A percentile compares a stretch with the other conserved stretches of the same genome.
phyloP scores from a whole-genome alignment of 768 basidiomycete species.

The Termitomyces sp. region DNA sequence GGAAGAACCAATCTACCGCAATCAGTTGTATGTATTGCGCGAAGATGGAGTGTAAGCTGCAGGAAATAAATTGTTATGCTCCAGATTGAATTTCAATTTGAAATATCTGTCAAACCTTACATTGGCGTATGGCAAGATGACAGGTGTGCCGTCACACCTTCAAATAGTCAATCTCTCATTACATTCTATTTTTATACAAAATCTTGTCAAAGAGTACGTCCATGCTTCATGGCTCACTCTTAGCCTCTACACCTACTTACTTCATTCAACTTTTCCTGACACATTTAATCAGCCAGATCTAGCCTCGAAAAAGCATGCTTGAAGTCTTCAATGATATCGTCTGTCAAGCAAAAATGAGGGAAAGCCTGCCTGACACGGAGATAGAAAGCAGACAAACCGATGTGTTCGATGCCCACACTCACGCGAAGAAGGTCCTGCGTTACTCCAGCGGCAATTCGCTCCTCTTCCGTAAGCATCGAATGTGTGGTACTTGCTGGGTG shows the following conservation, averaged over 20 bases:
- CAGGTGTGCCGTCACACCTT: too few species aligned
- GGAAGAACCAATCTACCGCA: background rate
- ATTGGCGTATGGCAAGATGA: too few species aligned
- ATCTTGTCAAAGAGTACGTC: too few species aligned
- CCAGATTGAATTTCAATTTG: too few species aligned
- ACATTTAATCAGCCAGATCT: background rate
- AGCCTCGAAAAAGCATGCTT: constrained; percentile 2
- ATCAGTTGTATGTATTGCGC: background rate
- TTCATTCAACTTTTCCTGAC: background rate
- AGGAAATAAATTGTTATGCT: too few species aligned
- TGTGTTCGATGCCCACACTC: constrained; percentile 18
- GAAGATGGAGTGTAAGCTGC: background rate
- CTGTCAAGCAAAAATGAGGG: constrained; percentile 1
- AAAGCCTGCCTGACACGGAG: background rate
- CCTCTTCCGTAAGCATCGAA: constrained; percentile 47
- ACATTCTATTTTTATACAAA: too few species aligned
- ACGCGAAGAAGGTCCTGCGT: constrained; percentile 59
- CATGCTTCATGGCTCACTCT: too few species aligned
- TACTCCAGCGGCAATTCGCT: constrained; percentile 48
- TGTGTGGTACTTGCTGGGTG: constrained; percentile 66
- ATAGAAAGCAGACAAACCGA: constrained; percentile 2
- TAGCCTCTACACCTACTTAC: background rate
- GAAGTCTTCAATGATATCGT: constrained; percentile 11
- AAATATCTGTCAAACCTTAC: too few species aligned
- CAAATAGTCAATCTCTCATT: too few species aligned